phyloP scores from a whole-genome alignment of 1,139 yeast genomes.

The Geotrichum siamense region DNA sequence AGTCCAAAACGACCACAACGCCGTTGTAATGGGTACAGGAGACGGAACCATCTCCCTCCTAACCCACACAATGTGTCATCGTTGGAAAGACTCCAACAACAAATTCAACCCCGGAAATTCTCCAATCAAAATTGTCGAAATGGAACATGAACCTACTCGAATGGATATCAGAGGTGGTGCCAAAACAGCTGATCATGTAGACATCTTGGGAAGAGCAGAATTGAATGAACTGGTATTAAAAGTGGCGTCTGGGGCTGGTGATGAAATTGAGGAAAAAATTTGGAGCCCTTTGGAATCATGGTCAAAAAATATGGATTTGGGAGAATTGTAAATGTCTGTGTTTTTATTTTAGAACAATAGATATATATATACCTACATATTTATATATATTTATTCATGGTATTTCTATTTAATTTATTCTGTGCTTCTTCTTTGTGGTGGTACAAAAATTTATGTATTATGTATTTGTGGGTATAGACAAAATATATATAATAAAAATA shows the following conservation, averaged over 20 bases:
- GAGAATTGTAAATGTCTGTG: constrained; percentile 20
- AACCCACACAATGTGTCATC: constrained; percentile 74
- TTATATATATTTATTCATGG: too few species aligned
- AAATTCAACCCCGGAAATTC: constrained; percentile 76
- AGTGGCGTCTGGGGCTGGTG: constrained; percentile 78
- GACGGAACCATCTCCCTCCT: constrained; percentile 90
- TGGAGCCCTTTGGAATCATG: constrained; percentile 57
- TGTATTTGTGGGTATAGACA: too few species aligned
- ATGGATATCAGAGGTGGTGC: constrained; percentile 97
- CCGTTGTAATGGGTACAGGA: constrained; percentile 83
- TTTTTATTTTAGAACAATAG: too few species aligned
- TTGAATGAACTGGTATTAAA: constrained; percentile 74
- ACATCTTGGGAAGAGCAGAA: constrained; percentile 87
- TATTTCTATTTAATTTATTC: too few species aligned
- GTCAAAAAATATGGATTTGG: constrained; percentile 44
- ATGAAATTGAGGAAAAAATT: constrained; percentile 51
- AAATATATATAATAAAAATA: too few species aligned
- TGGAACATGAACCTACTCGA: constrained; percentile 86
- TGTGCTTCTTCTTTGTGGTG: too few species aligned
- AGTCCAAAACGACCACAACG: constrained; percentile 47
- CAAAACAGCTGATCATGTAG: constrained; percentile 96
- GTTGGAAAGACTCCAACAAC: constrained; percentile 69
- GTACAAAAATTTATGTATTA: too few species aligned
- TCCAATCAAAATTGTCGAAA: constrained; percentile 74
- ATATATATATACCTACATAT: too few species aligned